Evolutionary conservation across 2,329 filamentous ascomycete genomes (phyloP).

Genomic region (Trichophyton verrucosum): DNA sequence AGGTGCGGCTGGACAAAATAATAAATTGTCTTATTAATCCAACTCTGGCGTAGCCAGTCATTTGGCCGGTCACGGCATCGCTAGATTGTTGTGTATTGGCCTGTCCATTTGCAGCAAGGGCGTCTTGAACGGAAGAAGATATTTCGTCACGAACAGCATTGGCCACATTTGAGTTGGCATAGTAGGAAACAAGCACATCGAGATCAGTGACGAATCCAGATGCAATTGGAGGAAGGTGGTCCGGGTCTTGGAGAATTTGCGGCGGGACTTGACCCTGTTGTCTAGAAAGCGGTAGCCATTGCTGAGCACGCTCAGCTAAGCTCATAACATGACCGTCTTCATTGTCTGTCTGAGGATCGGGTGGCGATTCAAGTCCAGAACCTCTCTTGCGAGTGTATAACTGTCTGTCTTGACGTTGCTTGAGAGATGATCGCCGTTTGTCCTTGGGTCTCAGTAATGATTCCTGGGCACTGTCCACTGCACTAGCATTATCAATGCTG

Average conservation of each 20-base stretch:
- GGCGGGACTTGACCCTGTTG: conserved; percentile 43
- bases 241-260: conserved; percentile 57
- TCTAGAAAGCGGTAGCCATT: conserved; percentile 36
- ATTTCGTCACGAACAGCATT: conserved; percentile 66
- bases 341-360: conserved; percentile 44
- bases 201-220: conserved; percentile 58
- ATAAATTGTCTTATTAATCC: conserved; percentile 70
- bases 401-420: conserved; percentile 74
- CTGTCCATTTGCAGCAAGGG: conserved; percentile 56
- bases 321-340: conserved; percentile 44
- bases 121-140: conserved; percentile 50
- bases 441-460: conserved; percentile 52
- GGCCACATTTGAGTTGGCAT: conserved; percentile 66
- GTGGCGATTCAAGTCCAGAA: conserved; percentile 46
- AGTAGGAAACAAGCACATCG: conserved; percentile 66
- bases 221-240: conserved; percentile 48
- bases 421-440: conserved; percentile 68
- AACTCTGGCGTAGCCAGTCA: conserved; percentile 71
- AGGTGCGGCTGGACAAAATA: conserved; percentile 81
- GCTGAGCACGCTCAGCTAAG: conserved; percentile 40
- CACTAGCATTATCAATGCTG: conserved; percentile 51
- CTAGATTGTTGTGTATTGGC: conserved; percentile 41
- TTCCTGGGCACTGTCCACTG: conserved; percentile 48
- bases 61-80: conserved; percentile 42
- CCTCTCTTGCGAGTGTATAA: conserved; percentile 74